Conservation (phyloP, 768 basidiomycete genomes). For the Trametes meyenii region DNA sequence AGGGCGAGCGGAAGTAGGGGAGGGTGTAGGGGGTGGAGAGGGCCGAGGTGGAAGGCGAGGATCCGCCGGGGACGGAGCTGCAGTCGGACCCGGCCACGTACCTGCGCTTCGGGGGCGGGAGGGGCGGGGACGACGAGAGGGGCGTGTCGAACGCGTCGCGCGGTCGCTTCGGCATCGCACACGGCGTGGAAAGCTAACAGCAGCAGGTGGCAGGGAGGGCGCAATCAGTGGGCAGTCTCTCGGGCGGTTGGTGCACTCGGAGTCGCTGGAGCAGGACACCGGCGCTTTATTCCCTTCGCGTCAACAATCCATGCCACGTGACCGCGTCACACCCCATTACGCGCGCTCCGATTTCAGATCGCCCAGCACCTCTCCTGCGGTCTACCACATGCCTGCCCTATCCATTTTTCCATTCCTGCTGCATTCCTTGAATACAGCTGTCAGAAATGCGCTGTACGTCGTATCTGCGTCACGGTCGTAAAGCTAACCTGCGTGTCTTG, state of each 20-base stretch:
- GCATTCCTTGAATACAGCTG: no score
- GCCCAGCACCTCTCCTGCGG: not conserved
- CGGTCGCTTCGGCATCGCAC: conserved; percentile 34
- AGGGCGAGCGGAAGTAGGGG: conserved; percentile 24
- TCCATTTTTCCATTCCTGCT: no score
- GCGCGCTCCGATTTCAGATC: not conserved
- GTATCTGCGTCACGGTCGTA: no score
- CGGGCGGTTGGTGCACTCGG: no score
- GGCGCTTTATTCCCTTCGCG: not conserved
- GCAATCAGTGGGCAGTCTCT: no score
- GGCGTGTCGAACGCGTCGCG: conserved; percentile 32
- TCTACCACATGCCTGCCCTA: no score
- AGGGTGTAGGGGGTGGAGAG: conserved; percentile 36
- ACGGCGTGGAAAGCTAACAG: not conserved
- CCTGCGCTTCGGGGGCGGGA: conserved; percentile 30
- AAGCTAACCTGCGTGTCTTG: no score
- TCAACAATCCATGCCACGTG: conserved; percentile 13
- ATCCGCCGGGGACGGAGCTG: conserved; percentile 18
- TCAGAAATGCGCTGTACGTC: no score
- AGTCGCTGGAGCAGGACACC: not conserved
- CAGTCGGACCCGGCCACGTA: conserved; percentile 26
- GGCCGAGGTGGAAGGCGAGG: conserved; percentile 8
- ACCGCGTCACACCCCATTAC: conserved; percentile 6
- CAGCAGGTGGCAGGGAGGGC: not conserved
- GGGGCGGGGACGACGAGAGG: conserved; percentile 34